Conservation (phyloP, 176 grass and related monocot species). For the Ensete glaucum region DNA sequence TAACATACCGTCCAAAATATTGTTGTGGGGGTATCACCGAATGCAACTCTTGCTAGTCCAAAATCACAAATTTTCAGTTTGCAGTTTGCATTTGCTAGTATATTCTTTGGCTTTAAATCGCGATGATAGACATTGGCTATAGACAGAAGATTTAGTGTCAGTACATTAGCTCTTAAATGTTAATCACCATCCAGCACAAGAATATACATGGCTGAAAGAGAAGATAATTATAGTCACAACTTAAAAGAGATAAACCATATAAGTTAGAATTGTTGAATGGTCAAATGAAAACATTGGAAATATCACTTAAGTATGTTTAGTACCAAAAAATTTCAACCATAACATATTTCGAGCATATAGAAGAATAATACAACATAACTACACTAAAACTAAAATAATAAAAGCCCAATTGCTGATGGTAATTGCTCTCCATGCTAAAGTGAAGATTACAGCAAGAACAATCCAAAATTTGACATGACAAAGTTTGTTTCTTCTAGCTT, state of each 20-base stretch:
- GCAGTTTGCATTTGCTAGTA: slow-evolving; percentile 96
- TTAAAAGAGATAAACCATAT: neutral
- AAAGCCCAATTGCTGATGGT: no score
- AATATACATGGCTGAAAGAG: slow-evolving; percentile 8
- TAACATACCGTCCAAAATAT: slow-evolving; percentile 94
- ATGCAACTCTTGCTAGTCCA: slow-evolving; percentile 94
- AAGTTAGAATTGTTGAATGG: neutral
- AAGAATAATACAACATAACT: no score
- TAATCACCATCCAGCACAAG: neutral
- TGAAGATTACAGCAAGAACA: no score
- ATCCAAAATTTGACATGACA: no score
- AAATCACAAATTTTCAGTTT: slow-evolving; percentile 99
- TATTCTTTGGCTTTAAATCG: slow-evolving; percentile 96
- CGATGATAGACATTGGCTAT: slow-evolving; percentile 98
- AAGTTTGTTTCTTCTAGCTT: no score
- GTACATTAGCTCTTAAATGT: neutral
- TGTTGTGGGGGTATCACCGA: slow-evolving; percentile 71
- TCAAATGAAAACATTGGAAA: neutral
- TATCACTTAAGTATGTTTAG: neutral
- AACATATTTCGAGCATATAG: no score
- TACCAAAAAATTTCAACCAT: neutral
- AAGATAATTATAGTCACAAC: neutral
- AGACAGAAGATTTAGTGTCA: neutral
- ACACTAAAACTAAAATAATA: no score
- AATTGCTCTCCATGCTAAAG: no score